phyloP scores from a whole-genome alignment of 2,329 filamentous ascomycete genomes.

The Lachnellula suecica region DNA sequence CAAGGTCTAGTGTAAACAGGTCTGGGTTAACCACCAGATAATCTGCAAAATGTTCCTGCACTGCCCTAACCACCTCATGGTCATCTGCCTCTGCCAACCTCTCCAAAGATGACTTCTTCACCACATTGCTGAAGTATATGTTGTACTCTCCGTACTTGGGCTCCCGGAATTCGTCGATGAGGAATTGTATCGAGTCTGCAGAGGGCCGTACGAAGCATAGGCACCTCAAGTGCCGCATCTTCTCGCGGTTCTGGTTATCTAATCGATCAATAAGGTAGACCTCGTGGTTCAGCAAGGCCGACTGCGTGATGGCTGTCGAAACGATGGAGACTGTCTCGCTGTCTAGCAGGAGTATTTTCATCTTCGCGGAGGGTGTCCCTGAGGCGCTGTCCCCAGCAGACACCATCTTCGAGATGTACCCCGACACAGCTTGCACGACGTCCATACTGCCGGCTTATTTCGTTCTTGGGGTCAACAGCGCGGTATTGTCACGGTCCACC shows the following conservation, averaged over 20 bases:
- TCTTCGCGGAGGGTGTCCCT: slow-evolving; percentile 75
- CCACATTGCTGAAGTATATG: slow-evolving; percentile 95
- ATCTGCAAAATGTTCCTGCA: slow-evolving; percentile 96
- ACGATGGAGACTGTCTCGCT: slow-evolving; percentile 91
- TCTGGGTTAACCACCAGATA: slow-evolving; percentile 95
- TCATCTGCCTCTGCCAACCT: slow-evolving; percentile 94
- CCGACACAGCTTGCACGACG: slow-evolving; percentile 85
- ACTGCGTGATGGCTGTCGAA: slow-evolving; percentile 94
- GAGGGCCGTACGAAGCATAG: slow-evolving; percentile 92
- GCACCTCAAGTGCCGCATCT: slow-evolving; percentile 96
- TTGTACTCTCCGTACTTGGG: slow-evolving; percentile 98
- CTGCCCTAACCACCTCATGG: slow-evolving; percentile 89
- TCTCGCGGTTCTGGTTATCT: slow-evolving; percentile 86
- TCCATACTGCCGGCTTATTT: slow-evolving; percentile 65
- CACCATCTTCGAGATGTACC: slow-evolving; percentile 97
- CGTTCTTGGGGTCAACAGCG: slow-evolving; percentile 1
- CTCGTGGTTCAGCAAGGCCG: slow-evolving; percentile 89
- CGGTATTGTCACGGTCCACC: slow-evolving; percentile 15
- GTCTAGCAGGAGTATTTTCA: slow-evolving; percentile 96
- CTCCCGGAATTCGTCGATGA: slow-evolving; percentile 93
- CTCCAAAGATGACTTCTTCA: slow-evolving; percentile 94
- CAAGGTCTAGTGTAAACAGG: slow-evolving; percentile 77
- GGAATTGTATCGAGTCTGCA: slow-evolving; percentile 84
- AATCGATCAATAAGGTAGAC: slow-evolving; percentile 97
- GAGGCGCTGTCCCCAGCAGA: slow-evolving; percentile 72